Evolutionary conservation across 768 basidiomycete species (phyloP), one percentile per base, ranked within the genome.

Genomic region (Gymnopilus dilepis): DNA sequence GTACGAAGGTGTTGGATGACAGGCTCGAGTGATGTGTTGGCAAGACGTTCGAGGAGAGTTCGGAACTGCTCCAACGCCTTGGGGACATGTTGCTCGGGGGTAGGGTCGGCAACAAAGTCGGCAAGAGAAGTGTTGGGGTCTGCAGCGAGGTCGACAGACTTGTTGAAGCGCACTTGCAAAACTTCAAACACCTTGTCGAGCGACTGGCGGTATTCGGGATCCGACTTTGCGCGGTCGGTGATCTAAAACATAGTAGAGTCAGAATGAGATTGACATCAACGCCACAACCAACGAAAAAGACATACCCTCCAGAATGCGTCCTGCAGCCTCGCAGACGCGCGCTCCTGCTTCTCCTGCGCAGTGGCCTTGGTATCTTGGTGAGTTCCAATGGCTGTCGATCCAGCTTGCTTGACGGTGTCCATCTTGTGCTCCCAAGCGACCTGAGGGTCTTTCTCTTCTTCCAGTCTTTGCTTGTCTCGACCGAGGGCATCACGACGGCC

Each of bases 391-490:
- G 79, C 81, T 28, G 77, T 76, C 0, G 81, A 82, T 7, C 90
- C 90, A 0, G 76, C 78, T 11, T 75, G 80, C 69, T 88, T 91
- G 12, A 84, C 76, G 0, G 80, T 81, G 30, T 90, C 90, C 84
- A 91, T 87, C 0, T 86, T 80, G 63, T 84, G 83, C 73, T 90
- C 86, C 69, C 88, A 92, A 21, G 80, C 77, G 6, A 78, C 80
- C 67, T 83, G 83, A 4, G 77, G 59, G 31, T 89, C 70, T 57
- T 90, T 87, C 8, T 83, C 78, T 55, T 82, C 77, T 60, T 87
- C 80, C 0, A 82, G 67, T 1, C 82, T 74, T 64, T 81, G 69
- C 71, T 79, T 80, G 65, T 82, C 82, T 42, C 87, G 72, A 0
- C 90, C 89, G 0, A 86, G 67, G 21, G 78, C 72, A 63, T 86